phyloP scores from a whole-genome alignment of 148 eudicot species.

The Amaranthus cruentus region DNA sequence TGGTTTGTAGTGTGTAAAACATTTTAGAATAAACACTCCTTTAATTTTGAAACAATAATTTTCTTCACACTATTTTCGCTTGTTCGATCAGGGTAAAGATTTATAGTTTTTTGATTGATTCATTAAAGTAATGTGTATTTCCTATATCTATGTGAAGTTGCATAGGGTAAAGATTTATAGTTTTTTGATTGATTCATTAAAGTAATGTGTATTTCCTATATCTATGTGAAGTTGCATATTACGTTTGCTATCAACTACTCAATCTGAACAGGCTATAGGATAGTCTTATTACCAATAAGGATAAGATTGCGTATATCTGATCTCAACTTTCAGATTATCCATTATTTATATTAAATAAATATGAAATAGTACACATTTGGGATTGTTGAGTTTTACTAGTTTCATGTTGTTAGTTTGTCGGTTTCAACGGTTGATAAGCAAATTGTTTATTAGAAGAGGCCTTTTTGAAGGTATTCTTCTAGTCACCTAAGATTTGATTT shows the following conservation, averaged over 20 bases:
- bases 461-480: background rate
- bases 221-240: too few relatives aligned
- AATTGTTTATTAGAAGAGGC: conserved; percentile 8
- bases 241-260: too few relatives aligned
- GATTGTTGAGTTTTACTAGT: background rate
- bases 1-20: background rate
- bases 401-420: conserved; percentile 13
- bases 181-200: too few relatives aligned
- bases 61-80: background rate
- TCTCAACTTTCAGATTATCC: too few relatives aligned
- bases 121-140: background rate
- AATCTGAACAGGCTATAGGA: too few relatives aligned
- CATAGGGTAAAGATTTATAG: too few relatives aligned
- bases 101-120: background rate
- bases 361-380: too few relatives aligned
- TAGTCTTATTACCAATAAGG: too few relatives aligned
- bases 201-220: background rate
- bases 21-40: conserved; percentile 6
- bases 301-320: too few relatives aligned
- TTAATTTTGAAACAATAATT: background rate
- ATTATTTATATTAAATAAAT: too few relatives aligned
- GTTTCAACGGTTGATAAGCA: conserved; percentile 23
- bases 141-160: too few relatives aligned
- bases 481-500: conserved; percentile 7
- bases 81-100: too few relatives aligned